Evolutionary conservation across 2,329 filamentous ascomycete genomes (phyloP).

Genomic region (Aspergillus glaucus): DNA sequence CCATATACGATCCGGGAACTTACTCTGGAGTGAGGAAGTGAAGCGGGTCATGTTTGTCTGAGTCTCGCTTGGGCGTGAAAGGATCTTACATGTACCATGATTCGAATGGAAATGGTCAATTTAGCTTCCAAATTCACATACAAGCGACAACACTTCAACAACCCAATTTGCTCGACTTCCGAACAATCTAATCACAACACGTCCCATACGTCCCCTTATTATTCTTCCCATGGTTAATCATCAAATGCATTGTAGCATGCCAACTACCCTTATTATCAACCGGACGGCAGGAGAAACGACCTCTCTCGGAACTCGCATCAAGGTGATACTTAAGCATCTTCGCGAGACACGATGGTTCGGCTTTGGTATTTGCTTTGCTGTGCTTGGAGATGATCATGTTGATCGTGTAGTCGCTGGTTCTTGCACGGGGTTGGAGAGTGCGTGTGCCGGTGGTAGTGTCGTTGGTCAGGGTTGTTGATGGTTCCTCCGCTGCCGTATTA

Average conservation of each 20-base stretch:
- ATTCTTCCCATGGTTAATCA: neutral
- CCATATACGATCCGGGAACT: no score
- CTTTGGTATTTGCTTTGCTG: neutral
- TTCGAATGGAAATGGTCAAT: no score
- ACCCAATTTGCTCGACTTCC: no score
- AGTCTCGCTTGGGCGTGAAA: no score
- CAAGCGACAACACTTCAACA: no score
- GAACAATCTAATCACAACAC: neutral
- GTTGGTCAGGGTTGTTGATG: neutral
- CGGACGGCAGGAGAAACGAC: neutral
- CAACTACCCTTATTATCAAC: neutral
- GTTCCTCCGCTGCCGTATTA: neutral
- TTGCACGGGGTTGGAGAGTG: neutral
- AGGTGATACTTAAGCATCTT: neutral
- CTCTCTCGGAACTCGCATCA: neutral
- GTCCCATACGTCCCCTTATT: neutral
- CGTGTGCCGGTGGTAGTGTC: neutral
- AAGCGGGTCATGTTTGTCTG: no score
- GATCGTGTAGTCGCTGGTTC: neutral
- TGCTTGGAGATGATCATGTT: neutral
- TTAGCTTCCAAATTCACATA: no score
- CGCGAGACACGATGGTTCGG: neutral
- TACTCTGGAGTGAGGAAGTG: no score
- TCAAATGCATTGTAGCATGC: neutral
- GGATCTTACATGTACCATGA: no score